Evolutionary conservation across 768 basidiomycete species (phyloP).

Genomic region (Kwoniella dendrophila): DNA sequence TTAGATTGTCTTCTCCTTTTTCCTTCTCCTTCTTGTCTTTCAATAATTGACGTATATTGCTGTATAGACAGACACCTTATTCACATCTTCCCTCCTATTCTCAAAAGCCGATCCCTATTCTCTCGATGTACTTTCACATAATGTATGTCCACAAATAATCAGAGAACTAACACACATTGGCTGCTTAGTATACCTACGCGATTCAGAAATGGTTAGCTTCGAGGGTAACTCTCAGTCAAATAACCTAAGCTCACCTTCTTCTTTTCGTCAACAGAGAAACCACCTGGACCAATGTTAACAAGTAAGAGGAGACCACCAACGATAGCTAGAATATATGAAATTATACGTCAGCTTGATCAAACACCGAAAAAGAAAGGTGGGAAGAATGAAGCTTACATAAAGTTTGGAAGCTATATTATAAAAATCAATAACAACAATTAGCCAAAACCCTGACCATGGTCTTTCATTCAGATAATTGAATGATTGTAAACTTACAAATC

Average conservation of each 20-base stretch:
- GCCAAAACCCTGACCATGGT: neutral
- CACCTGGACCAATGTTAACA: constrained; percentile 98
- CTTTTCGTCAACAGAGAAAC: constrained; percentile 97
- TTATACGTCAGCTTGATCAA: neutral
- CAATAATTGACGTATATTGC: no score
- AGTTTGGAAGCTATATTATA: constrained; percentile 66
- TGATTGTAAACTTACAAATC: constrained; percentile 65
- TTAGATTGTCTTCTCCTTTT: no score
- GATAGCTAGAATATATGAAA: constrained; percentile 64
- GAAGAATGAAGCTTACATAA: constrained; percentile 63
- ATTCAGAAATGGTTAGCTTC: neutral
- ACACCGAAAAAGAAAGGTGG: neutral
- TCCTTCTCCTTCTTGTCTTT: no score
- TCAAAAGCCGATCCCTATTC: no score
- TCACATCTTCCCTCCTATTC: no score
- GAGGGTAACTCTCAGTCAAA: neutral
- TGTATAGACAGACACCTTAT: no score
- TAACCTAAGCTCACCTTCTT: constrained; percentile 72
- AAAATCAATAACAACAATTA: constrained; percentile 8
- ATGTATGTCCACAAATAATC: no score
- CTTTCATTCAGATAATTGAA: no score
- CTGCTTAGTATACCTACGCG: constrained; percentile 35
- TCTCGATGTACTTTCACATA: no score
- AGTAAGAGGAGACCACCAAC: constrained; percentile 96
- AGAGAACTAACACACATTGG: no score